phyloP scores from a whole-genome alignment of 805 yeast genomes.

The Zygosaccharomyces lentus region DNA sequence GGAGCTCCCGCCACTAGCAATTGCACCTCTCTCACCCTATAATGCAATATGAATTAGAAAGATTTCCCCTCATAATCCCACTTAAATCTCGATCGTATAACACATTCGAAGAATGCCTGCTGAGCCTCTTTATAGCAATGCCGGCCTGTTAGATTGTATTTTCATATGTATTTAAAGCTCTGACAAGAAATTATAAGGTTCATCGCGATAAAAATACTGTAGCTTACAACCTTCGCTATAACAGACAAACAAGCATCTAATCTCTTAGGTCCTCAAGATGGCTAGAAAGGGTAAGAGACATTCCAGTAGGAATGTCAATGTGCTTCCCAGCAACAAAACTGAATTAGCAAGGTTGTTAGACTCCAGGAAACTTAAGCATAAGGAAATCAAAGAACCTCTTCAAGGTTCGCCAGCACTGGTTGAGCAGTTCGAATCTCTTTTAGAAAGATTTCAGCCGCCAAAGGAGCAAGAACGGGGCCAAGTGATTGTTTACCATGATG shows the following conservation, averaged over 20 bases:
- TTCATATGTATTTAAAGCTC: background rate
- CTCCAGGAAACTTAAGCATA: slow-evolving; percentile 4
- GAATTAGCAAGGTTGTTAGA: slow-evolving; percentile 11
- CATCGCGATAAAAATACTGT: slow-evolving; percentile 1
- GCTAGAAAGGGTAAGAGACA: slow-evolving; percentile 13
- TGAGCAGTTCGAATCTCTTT: slow-evolving; percentile 17
- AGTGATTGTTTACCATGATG: slow-evolving; percentile 3
- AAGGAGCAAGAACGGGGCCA: slow-evolving; percentile 21
- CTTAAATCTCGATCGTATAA: no score
- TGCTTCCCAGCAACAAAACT: slow-evolving; percentile 2
- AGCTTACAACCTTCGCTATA: background rate
- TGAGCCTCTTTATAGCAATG: no score
- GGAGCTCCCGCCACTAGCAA: no score
- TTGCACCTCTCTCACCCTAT: no score
- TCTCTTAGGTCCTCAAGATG: slow-evolving; percentile 5
- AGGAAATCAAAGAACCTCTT: slow-evolving; percentile 9
- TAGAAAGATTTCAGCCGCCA: slow-evolving; percentile 10
- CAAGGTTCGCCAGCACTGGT: slow-evolving; percentile 15
- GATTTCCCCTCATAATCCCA: no score
- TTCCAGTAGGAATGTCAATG: slow-evolving; percentile 1
- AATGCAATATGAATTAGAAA: no score
- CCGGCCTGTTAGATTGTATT: no score
- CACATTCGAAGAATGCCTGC: no score
- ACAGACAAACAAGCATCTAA: background rate
- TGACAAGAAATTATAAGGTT: background rate